phyloP scores from a whole-genome alignment of 2,329 filamentous ascomycete genomes.

The Cladosporium sp. region DNA sequence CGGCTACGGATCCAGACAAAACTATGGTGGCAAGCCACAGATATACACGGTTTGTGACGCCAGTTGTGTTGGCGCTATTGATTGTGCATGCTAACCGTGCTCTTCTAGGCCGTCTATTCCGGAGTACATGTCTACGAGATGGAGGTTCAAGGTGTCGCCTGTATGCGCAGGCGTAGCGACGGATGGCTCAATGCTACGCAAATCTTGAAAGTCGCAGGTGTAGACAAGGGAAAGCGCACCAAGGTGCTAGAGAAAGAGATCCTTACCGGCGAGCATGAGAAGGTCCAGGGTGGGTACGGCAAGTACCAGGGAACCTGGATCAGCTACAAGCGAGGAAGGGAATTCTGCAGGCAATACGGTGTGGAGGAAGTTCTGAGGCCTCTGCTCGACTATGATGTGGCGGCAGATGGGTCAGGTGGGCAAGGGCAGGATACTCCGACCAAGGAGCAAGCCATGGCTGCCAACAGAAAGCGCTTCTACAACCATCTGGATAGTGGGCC shows the following conservation, averaged over 20 bases:
- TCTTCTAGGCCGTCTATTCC: slow-evolving; percentile 74
- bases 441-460: slow-evolving; percentile 98
- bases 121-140: slow-evolving; percentile 97
- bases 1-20: slow-evolving; percentile 21
- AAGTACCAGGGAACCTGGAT: slow-evolving; percentile 99
- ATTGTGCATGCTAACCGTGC: neutral
- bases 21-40: slow-evolving; percentile 38
- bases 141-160: slow-evolving; percentile 87
- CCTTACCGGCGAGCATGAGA: slow-evolving; percentile 91
- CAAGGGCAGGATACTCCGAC: slow-evolving; percentile 87
- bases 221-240: slow-evolving; percentile 95
- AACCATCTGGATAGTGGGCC: slow-evolving; percentile 58
- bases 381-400: slow-evolving; percentile 75
- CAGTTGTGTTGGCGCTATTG: neutral
- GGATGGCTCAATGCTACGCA: slow-evolving; percentile 98
- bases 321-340: slow-evolving; percentile 82
- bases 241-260: slow-evolving; percentile 99
- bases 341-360: slow-evolving; percentile 77
- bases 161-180: slow-evolving; percentile 93
- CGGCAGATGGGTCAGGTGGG: slow-evolving; percentile 65
- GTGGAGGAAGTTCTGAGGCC: slow-evolving; percentile 74
- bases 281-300: slow-evolving; percentile 96
- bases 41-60: slow-evolving; percentile 45
- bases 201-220: slow-evolving; percentile 93
- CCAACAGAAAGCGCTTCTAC: slow-evolving; percentile 83